Evolutionary conservation across 495 filamentous ascomycete species (phyloP), one percentile per base, ranked within the genome.

Genomic region (Aspergillus sclerotioniger): DNA sequence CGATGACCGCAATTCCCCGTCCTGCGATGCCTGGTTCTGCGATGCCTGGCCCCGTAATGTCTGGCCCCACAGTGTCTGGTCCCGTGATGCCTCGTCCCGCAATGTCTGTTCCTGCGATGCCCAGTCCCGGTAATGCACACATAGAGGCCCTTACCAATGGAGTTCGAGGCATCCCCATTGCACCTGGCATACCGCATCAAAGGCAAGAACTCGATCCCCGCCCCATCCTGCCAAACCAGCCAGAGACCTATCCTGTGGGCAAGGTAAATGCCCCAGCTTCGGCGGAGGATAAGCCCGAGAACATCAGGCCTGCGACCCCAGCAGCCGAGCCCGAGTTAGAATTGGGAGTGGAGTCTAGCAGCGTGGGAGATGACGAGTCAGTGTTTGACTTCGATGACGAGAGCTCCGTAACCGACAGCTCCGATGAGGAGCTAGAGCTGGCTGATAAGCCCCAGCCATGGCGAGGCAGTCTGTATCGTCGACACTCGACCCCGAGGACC

Each of bases 381-480:
- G 54, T 56, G 16, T 31, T 56, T 29, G 60, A 58, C 15, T 57
- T 60, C 17, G 59, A 59, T 16, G 46, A 56, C n/a, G 53, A 56
- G 8, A 49, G 56, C 17, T 59, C 59, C 12, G 17, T 56, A 13
- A 52, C 61, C 15, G 53, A 63, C 19, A 41, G 46, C 49, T 62
- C 60, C 6, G 61, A 63, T 19, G 57, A 54, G 15, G 57, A 56
- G 7, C 19, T 7, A 3, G 53, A 60, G 17, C 12, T 10, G 28
- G 45, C 41, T 21, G 43, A 51, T 33, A 54, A 49, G 1, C 8
- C 12, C 20, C 56, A 56, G 3, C 53, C 56, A 17, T 62, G 56
- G 53, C 62, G 61, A 20, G 60, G 61, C 10, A 67, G 61, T 31
- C 56, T 63, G 13, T 63, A 56, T 53, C 61, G 58, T 13, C 56